These are phyloP conservation scores for Tanacetum coccineum DNA, from an alignment of 129 eudicot genomes.

Conservation along the genomic window DNA sequence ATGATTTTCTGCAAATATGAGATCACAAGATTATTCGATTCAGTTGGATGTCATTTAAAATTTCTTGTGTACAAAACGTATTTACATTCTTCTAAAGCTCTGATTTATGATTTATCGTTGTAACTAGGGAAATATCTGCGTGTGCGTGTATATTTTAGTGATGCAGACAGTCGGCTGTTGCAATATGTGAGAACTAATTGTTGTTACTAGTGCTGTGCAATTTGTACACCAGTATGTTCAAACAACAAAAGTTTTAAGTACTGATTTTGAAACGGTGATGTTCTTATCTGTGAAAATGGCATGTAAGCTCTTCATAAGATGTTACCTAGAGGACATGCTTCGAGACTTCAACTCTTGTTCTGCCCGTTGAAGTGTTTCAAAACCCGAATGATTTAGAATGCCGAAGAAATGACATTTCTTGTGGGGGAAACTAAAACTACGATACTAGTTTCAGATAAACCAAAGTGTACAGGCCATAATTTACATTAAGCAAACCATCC, in stretches of 20 bases:
- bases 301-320: not conserved
- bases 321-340: not conserved
- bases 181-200: not conserved
- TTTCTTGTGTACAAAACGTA: not conserved
- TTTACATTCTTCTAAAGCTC: not conserved
- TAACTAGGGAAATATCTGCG: too few relatives aligned
- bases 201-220: not conserved
- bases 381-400: not conserved
- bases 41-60: slow-evolving; percentile 5
- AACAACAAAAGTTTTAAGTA: not conserved
- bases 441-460: not conserved
- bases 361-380: not conserved
- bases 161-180: not conserved
- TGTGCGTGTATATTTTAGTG: not conserved
- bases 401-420: not conserved
- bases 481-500: slow-evolving; percentile 20
- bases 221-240: not conserved
- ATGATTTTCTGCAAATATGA: slow-evolving; percentile 13
- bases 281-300: too few relatives aligned
- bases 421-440: not conserved
- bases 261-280: too few relatives aligned
- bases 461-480: slow-evolving; percentile 10
- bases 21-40: not conserved
- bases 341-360: not conserved
- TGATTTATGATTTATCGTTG: too few relatives aligned